Conservation (phyloP, 768 basidiomycete genomes). For the Cyclocybe aegerita region DNA sequence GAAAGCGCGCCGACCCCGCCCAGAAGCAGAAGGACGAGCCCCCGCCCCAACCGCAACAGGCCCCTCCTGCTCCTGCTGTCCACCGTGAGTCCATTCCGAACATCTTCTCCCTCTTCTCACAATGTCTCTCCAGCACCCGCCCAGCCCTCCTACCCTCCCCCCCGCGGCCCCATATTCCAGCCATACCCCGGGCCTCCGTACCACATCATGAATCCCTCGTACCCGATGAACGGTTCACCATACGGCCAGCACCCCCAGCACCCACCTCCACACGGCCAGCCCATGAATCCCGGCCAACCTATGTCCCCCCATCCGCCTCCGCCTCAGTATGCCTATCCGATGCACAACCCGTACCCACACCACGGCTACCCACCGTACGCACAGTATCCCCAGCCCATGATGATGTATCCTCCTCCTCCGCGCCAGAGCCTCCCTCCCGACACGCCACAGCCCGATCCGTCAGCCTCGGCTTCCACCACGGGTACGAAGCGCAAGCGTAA, state of each 20-base stretch:
- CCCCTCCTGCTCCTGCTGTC: slow-evolving; percentile 11
- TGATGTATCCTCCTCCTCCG: slow-evolving; percentile 61
- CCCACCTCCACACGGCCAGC: slow-evolving; percentile 31
- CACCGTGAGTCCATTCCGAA: slow-evolving; percentile 19
- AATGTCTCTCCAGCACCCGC: slow-evolving; percentile 19
- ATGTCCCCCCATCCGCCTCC: slow-evolving; percentile 28
- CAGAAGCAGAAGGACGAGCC: slow-evolving; percentile 18
- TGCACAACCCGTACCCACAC: slow-evolving; percentile 55
- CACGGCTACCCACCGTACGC: slow-evolving; percentile 61
- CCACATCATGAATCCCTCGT: slow-evolving; percentile 69
- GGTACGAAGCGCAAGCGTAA: slow-evolving; percentile 67
- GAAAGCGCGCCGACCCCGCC: slow-evolving; percentile 38
- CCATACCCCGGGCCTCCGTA: slow-evolving; percentile 56
- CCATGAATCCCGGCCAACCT: slow-evolving; percentile 23
- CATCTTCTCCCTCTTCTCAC: slow-evolving; percentile 5
- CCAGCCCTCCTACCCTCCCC: slow-evolving; percentile 26
- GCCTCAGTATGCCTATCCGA: slow-evolving; percentile 55
- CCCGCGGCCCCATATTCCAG: slow-evolving; percentile 44
- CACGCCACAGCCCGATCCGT: slow-evolving; percentile 33
- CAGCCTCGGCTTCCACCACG: slow-evolving; percentile 24
- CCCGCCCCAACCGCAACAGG: slow-evolving; percentile 20
- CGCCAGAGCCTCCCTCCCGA: slow-evolving; percentile 24
- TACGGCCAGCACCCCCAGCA: slow-evolving; percentile 34
- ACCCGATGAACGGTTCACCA: slow-evolving; percentile 58
- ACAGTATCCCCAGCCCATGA: slow-evolving; percentile 67